Conservation (phyloP, 1,284 basidiomycete species). For the Xerocomus nothofagi region DNA sequence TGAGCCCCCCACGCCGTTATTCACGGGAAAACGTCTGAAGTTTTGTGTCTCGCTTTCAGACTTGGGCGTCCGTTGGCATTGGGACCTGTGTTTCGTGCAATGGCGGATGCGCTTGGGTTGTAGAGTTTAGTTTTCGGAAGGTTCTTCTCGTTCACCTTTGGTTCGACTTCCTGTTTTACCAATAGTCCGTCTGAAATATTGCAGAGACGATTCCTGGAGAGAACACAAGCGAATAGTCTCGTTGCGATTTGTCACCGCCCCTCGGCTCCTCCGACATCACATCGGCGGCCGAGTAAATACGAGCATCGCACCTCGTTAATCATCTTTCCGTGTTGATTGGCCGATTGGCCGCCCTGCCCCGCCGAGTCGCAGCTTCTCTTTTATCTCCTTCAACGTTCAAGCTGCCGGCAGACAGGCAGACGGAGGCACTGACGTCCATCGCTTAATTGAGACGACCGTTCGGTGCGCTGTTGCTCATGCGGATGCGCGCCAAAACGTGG, state of each 20-base stretch:
- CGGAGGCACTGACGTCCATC: background rate
- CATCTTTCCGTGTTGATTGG: background rate
- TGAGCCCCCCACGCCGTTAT: background rate
- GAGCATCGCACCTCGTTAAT: background rate
- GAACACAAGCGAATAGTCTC: background rate
- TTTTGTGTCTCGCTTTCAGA: slow-evolving; percentile 9
- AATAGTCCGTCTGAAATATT: background rate
- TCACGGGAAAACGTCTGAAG: slow-evolving; percentile 4
- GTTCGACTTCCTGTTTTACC: slow-evolving; percentile 4
- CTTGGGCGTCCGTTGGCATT: background rate
- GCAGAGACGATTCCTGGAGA: background rate
- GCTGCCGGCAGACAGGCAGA: background rate
- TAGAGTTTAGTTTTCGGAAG: background rate
- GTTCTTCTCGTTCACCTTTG: slow-evolving; percentile 8
- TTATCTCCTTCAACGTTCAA: background rate
- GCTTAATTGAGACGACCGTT: slow-evolving; percentile 8
- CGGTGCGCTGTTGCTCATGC: slow-evolving; percentile 5
- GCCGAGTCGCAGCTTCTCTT: background rate
- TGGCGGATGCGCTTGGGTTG: background rate
- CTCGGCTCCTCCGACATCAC: background rate
- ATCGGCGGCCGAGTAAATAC: background rate
- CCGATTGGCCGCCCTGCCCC: background rate
- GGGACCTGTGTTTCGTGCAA: background rate
- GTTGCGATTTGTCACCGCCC: background rate
- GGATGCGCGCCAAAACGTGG: background rate